Conservation (phyloP, 305 asterid species). For the Solanum hybrid region DNA sequence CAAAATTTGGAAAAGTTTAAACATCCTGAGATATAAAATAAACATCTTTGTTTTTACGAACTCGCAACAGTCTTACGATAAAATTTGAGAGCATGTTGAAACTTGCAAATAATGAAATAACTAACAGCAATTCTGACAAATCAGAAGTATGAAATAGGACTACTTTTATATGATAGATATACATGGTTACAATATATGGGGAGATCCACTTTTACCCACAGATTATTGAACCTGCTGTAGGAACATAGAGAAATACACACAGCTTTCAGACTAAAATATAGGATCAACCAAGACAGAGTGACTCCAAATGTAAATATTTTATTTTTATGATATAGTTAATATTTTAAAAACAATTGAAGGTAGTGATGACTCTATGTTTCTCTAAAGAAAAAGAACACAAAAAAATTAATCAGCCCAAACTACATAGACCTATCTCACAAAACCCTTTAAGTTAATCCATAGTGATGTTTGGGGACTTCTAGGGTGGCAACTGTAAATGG, state of each 20-base stretch:
- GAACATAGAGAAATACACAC: neutral
- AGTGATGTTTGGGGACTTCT: too few relatives aligned
- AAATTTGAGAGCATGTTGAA: neutral
- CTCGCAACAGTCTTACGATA: neutral
- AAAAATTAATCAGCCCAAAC: neutral
- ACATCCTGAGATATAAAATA: neutral
- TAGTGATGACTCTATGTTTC: neutral
- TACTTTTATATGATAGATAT: neutral
- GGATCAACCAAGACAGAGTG: neutral
- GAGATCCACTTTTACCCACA: neutral
- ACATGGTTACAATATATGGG: neutral
- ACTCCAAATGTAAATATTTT: neutral
- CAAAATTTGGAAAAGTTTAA: neutral
- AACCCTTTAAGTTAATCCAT: too few relatives aligned
- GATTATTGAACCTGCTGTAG: neutral
- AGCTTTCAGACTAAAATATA: slow-evolving; percentile 1
- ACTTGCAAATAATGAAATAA: neutral
- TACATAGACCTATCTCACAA: neutral
- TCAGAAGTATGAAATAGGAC: neutral
- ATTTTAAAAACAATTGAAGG: neutral
- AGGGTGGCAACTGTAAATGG: too few relatives aligned
- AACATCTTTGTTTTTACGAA: neutral
- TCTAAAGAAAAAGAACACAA: neutral
- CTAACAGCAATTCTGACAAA: neutral
- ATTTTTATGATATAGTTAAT: neutral